phyloP scores from a whole-genome alignment of 352 stramenopile species.

The Vaucheria bursata region DNA sequence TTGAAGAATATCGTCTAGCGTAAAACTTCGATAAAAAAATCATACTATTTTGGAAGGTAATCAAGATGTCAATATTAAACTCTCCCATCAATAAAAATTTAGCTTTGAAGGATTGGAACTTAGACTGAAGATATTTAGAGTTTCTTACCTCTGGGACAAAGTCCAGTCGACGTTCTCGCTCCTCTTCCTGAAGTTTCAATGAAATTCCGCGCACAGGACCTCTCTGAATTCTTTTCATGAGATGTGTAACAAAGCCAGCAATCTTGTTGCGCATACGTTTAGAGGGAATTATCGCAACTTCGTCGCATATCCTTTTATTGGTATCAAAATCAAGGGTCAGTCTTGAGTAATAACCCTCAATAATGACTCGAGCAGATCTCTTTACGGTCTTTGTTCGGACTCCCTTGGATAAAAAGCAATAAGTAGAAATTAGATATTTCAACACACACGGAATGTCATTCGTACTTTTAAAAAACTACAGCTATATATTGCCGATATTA shows the following conservation, averaged over 20 bases:
- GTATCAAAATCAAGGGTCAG: conserved; percentile 99
- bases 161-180: conserved; percentile 95
- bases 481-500: no score
- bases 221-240: conserved; percentile 99
- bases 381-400: conserved; percentile 99
- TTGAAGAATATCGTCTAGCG: no score
- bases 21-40: no score
- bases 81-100: no score
- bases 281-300: conserved; percentile 96
- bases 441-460: no score
- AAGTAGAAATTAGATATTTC: no score
- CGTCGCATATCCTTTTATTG: conserved; percentile 93
- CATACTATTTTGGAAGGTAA: no score
- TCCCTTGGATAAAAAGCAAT: no score
- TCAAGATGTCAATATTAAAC: no score
- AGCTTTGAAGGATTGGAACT: no score
- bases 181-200: conserved; percentile 99
- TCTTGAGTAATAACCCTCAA: conserved; percentile 99
- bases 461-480: no score
- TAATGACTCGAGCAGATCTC: conserved; percentile 97
- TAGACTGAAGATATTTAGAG: no score
- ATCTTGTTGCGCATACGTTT: conserved; percentile 99
- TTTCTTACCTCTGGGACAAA: conserved; percentile 93
- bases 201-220: conserved; percentile 98
- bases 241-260: conserved; percentile 97